These are phyloP conservation scores for Vinca major DNA, from an alignment of 305 asterid genomes.

Conservation along the genomic window DNA sequence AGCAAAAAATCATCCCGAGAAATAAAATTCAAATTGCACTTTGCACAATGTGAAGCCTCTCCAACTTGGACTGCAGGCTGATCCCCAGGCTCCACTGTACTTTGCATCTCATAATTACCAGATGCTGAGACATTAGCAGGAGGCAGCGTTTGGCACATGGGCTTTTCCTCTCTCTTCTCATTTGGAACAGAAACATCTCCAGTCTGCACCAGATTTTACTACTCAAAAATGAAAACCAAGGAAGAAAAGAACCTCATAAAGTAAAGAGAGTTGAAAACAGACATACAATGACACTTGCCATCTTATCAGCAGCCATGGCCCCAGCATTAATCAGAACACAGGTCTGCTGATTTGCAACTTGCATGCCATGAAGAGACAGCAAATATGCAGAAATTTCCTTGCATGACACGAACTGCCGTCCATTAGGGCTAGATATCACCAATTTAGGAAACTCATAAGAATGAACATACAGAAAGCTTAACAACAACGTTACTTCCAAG, in stretches of 20 bases:
- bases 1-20: slow-evolving; percentile 42
- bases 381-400: slow-evolving; percentile 68
- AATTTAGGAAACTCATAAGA: slow-evolving; percentile 19
- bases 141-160: slow-evolving; percentile 23
- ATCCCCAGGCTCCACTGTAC: slow-evolving; percentile 21
- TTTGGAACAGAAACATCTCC: slow-evolving; percentile 31
- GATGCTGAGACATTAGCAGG: slow-evolving; percentile 22
- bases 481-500: not conserved
- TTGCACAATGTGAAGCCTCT: slow-evolving; percentile 33
- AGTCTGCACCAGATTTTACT: slow-evolving; percentile 29
- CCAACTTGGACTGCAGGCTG: slow-evolving; percentile 29
- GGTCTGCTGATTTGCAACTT: slow-evolving; percentile 22
- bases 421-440: slow-evolving; percentile 64
- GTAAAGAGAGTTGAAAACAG: slow-evolving; percentile 6
- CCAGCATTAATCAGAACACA: slow-evolving; percentile 22
- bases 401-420: slow-evolving; percentile 71
- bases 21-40: slow-evolving; percentile 37
- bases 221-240: slow-evolving; percentile 14
- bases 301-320: slow-evolving; percentile 22
- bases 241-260: slow-evolving; percentile 5
- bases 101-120: slow-evolving; percentile 32
- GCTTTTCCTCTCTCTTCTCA: slow-evolving; percentile 27
- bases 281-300: slow-evolving; percentile 39
- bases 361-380: slow-evolving; percentile 46
- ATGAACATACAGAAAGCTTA: not conserved